Conservation (phyloP, 2,329 filamentous ascomycete genomes). For the Fusarium redolens region DNA sequence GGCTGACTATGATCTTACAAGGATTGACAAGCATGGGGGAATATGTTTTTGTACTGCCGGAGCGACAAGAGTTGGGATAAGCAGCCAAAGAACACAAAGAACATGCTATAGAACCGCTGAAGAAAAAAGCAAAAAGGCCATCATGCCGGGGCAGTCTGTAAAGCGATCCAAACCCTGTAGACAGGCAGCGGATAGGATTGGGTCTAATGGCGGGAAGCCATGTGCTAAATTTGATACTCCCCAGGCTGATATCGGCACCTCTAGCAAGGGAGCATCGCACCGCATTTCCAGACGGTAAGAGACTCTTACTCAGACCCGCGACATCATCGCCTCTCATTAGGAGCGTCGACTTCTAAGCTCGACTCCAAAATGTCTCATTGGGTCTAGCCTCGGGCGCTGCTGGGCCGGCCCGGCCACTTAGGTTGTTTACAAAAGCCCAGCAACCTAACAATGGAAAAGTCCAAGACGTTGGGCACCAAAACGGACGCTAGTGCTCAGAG, state of each 20-base stretch:
- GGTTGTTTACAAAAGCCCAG: constrained; percentile 29
- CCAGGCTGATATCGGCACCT: constrained; percentile 33
- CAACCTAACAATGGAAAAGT: constrained; percentile 26
- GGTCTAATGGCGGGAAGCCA: constrained; percentile 39
- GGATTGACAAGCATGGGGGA: constrained; percentile 17
- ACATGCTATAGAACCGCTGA: constrained; percentile 24
- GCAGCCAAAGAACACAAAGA: constrained; percentile 21
- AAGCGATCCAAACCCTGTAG: constrained; percentile 25
- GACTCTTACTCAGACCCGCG: constrained; percentile 19
- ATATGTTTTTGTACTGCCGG: constrained; percentile 22
- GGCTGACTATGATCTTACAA: constrained; percentile 24
- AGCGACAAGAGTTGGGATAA: constrained; percentile 34
- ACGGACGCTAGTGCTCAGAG: constrained; percentile 42
- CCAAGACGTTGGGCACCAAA: constrained; percentile 45
- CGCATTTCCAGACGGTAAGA: constrained; percentile 6
- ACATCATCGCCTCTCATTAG: constrained; percentile 12
- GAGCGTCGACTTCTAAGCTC: constrained; percentile 21
- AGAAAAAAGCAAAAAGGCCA: constrained; percentile 29
- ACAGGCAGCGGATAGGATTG: constrained; percentile 5
- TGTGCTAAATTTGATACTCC: constrained; percentile 38
- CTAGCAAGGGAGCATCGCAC: constrained; percentile 7
- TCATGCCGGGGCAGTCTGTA: constrained; percentile 30
- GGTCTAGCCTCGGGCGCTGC: constrained; percentile 40
- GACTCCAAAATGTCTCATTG: constrained; percentile 30
- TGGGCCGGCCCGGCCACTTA: constrained; percentile 44